These are phyloP conservation scores for Colletotrichum truncatum DNA, from an alignment of 2,329 filamentous ascomycete species.

Conservation along the genomic window DNA sequence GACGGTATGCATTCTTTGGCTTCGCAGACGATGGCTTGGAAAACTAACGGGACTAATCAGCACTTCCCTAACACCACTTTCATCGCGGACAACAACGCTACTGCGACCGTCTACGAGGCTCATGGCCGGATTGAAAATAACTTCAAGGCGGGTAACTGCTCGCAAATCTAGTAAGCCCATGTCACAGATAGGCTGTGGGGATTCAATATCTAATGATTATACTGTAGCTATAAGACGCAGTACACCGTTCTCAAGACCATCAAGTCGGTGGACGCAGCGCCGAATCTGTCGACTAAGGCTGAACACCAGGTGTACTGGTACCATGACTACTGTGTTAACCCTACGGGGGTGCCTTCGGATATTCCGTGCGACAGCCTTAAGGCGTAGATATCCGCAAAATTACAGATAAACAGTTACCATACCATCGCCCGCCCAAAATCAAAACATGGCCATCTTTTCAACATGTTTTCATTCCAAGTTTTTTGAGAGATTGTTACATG, in stretches of 20 bases:
- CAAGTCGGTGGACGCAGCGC: slow-evolving; percentile 5
- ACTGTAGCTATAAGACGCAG: slow-evolving; percentile 21
- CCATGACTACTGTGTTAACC: slow-evolving; percentile 24
- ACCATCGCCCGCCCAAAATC: too few species aligned
- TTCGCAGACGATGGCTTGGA: too few species aligned
- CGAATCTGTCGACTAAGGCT: slow-evolving; percentile 10
- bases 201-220: neutral
- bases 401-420: too few species aligned
- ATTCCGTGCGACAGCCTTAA: slow-evolving; percentile 21
- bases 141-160: slow-evolving; percentile 23
- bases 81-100: slow-evolving; percentile 8
- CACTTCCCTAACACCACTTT: slow-evolving; percentile 25
- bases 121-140: slow-evolving; percentile 20
- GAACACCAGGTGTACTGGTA: slow-evolving; percentile 27
- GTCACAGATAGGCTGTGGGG: fast-evolving
- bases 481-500: too few species aligned
- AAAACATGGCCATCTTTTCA: too few species aligned
- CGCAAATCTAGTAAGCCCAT: slow-evolving; percentile 19
- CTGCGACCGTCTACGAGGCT: slow-evolving; percentile 18
- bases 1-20: too few species aligned
- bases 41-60: too few species aligned
- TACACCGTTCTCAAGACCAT: slow-evolving; percentile 19
- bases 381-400: too few species aligned
- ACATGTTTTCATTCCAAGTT: too few species aligned
- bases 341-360: slow-evolving; percentile 11